Evolutionary conservation across 805 yeast species (phyloP).

Genomic region (Torulaspora quercuum): DNA sequence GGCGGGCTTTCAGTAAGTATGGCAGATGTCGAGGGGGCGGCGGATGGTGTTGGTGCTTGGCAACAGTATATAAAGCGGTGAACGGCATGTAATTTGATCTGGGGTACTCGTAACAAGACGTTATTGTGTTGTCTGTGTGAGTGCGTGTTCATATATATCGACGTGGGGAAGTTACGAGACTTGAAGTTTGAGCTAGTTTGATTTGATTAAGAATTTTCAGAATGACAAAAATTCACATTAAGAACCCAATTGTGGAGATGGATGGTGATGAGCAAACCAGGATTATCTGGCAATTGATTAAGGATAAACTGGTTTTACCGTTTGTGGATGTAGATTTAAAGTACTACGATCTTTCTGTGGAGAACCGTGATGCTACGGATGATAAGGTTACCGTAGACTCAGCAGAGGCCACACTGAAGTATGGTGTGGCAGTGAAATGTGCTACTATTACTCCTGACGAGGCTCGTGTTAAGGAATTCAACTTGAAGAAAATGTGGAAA

Average conservation of each 20-base stretch:
- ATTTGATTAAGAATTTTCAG: too few species aligned
- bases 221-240: conserved; percentile 63
- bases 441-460: conserved; percentile 99
- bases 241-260: conserved; percentile 90
- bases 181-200: too few species aligned
- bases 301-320: conserved; percentile 80
- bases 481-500: conserved; percentile 92
- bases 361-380: conserved; percentile 80
- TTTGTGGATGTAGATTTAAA: conserved; percentile 82
- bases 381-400: conserved; percentile 88
- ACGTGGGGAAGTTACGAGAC: too few species aligned
- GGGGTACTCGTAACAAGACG: too few species aligned
- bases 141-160: too few species aligned
- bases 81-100: too few species aligned
- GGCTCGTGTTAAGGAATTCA: conserved; percentile 87
- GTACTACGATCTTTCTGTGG: conserved; percentile 87
- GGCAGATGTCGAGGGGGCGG: too few species aligned
- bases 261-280: conserved; percentile 98
- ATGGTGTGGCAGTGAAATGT: conserved; percentile 93
- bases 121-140: too few species aligned
- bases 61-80: too few species aligned
- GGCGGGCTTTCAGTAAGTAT: not conserved
- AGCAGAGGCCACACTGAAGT: conserved; percentile 82
- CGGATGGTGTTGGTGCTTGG: not conserved
- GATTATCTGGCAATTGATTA: conserved; percentile 90